phyloP scores from a whole-genome alignment of 2,329 filamentous ascomycete species.

The Aspergillus fischeri region DNA sequence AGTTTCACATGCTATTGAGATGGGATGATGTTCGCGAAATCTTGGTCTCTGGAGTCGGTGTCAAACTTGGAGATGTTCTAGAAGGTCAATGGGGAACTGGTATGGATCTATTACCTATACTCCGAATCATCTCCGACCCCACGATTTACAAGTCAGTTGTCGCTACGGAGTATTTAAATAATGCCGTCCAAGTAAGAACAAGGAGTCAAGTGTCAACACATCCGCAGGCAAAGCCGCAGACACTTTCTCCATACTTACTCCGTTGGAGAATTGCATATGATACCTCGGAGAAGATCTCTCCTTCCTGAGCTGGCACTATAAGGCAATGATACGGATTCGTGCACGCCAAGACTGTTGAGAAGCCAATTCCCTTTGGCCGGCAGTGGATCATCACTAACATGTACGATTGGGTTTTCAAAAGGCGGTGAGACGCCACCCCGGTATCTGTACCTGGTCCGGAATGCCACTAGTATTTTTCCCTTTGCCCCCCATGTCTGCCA shows the following conservation, averaged over 20 bases:
- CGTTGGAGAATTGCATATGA: neutral
- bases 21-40: neutral
- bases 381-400: neutral
- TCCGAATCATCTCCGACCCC: constrained; percentile 4
- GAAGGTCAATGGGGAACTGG: neutral
- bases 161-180: too few species aligned
- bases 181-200: too few species aligned
- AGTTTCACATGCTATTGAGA: neutral
- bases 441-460: neutral
- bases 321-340: neutral
- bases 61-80: neutral
- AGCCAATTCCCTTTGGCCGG: constrained; percentile 7
- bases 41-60: neutral
- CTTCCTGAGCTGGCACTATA: neutral
- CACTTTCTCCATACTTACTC: neutral
- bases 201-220: neutral
- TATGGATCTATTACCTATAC: too few species aligned
- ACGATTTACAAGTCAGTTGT: neutral
- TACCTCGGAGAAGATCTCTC: neutral
- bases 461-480: neutral
- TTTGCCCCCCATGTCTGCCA: neutral
- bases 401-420: constrained; percentile 1
- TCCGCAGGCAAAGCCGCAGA: neutral
- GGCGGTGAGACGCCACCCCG: constrained; percentile 11
- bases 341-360: constrained; percentile 15